These are phyloP conservation scores for Saturnispora dispora DNA, from an alignment of 805 yeast genomes.

Conservation along the genomic window DNA sequence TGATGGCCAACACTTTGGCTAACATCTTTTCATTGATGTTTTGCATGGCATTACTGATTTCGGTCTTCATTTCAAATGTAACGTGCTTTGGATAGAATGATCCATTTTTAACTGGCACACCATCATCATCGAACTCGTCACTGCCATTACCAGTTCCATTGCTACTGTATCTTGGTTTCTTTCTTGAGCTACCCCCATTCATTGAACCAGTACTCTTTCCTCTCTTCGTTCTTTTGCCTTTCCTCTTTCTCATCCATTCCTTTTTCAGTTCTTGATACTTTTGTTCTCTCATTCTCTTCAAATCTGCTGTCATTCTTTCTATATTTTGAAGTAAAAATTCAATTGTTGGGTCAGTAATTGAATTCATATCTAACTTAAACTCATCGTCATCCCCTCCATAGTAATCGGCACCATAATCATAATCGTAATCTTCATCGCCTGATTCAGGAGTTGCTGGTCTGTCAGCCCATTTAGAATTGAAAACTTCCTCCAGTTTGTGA, in stretches of 20 bases:
- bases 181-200: slow-evolving; percentile 4
- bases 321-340: slow-evolving; percentile 82
- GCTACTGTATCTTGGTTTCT: slow-evolving; percentile 41
- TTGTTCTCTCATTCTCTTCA: slow-evolving; percentile 71
- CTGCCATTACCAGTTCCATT: slow-evolving; percentile 20
- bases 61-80: slow-evolving; percentile 94
- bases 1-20: slow-evolving; percentile 74
- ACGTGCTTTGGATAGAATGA: slow-evolving; percentile 36
- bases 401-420: slow-evolving; percentile 23
- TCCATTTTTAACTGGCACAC: slow-evolving; percentile 15
- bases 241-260: slow-evolving; percentile 46
- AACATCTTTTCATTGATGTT: slow-evolving; percentile 68
- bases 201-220: slow-evolving; percentile 4
- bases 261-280: slow-evolving; percentile 59
- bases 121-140: slow-evolving; percentile 31
- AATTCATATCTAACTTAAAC: slow-evolving; percentile 49
- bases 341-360: slow-evolving; percentile 82
- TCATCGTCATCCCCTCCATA: slow-evolving; percentile 36
- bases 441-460: slow-evolving; percentile 58
- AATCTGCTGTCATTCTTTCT: slow-evolving; percentile 74
- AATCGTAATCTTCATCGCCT: slow-evolving; percentile 36
- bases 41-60: slow-evolving; percentile 77
- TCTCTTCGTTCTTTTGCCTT: slow-evolving; percentile 19
- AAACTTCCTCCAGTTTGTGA: slow-evolving; percentile 76
- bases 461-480: slow-evolving; percentile 82